These are phyloP conservation scores for Lactifluus pinguis DNA, from an alignment of 768 basidiomycete species.

Conservation along the genomic window DNA sequence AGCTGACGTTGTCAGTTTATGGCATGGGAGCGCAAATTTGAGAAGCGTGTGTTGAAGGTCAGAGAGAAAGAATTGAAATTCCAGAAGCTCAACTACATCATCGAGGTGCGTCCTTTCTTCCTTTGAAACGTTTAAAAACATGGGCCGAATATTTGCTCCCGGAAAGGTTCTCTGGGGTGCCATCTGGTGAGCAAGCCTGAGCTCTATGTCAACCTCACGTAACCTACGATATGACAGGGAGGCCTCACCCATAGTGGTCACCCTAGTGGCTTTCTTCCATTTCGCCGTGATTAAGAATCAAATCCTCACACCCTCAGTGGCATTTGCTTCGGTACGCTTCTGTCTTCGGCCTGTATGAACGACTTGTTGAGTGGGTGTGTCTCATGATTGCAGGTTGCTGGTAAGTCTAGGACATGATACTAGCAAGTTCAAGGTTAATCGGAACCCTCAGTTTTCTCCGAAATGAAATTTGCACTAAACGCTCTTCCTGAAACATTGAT, in stretches of 20 bases:
- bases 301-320: slow-evolving; percentile 69
- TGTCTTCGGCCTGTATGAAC: not conserved
- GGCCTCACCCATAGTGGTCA: slow-evolving; percentile 41
- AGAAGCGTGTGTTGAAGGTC: slow-evolving; percentile 59
- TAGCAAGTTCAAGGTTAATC: not conserved
- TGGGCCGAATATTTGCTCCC: not conserved
- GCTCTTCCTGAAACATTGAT: slow-evolving; percentile 88
- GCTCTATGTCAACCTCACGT: not conserved
- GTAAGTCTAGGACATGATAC: slow-evolving; percentile 22
- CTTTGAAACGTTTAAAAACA: not conserved
- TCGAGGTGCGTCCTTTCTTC: slow-evolving; percentile 44
- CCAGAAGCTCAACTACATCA: slow-evolving; percentile 78
- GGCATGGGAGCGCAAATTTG: slow-evolving; percentile 92
- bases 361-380: not conserved
- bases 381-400: slow-evolving; percentile 29
- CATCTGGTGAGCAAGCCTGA: slow-evolving; percentile 36
- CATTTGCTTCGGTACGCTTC: slow-evolving; percentile 49
- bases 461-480: slow-evolving; percentile 82
- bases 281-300: slow-evolving; percentile 66
- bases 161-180: slow-evolving; percentile 38
- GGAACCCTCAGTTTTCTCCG: slow-evolving; percentile 55
- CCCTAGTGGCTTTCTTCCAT: slow-evolving; percentile 44
- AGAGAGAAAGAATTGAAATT: slow-evolving; percentile 76
- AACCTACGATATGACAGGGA: slow-evolving; percentile 23
- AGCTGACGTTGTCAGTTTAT: slow-evolving; percentile 53